phyloP scores from a whole-genome alignment of 176 grass and related monocot species.

The Triticum turgidum region DNA sequence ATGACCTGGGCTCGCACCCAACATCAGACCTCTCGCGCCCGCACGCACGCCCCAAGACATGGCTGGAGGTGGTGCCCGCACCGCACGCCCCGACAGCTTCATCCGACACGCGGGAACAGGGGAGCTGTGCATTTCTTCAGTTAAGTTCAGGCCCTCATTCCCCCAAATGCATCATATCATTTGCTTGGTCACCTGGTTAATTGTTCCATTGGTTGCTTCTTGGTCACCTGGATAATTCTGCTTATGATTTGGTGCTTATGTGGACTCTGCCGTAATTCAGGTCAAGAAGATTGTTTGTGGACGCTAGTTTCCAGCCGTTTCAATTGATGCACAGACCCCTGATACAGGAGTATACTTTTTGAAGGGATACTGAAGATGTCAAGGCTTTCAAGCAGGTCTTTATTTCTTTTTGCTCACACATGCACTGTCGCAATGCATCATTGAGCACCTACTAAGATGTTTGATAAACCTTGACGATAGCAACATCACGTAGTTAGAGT shows the following conservation, averaged over 20 bases:
- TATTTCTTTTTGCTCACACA: constrained; percentile 14
- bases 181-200: too few relatives aligned
- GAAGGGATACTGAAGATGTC: constrained; percentile 63
- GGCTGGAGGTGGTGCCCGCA: too few relatives aligned
- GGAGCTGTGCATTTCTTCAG: too few relatives aligned
- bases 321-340: constrained; percentile 64
- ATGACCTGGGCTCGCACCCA: too few relatives aligned
- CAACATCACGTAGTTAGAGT: neutral
- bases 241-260: neutral
- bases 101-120: too few relatives aligned
- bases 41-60: too few relatives aligned
- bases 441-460: neutral
- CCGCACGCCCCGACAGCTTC: too few relatives aligned
- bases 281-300: constrained; percentile 87
- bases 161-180: too few relatives aligned
- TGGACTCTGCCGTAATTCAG: constrained; percentile 38
- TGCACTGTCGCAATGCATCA: too few relatives aligned
- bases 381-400: constrained; percentile 59
- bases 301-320: constrained; percentile 73
- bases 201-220: too few relatives aligned
- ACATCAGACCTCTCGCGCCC: too few relatives aligned
- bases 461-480: neutral
- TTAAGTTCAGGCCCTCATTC: too few relatives aligned
- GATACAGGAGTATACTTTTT: constrained; percentile 54
- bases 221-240: neutral